These are phyloP conservation scores for Saturnispora bothae DNA, from an alignment of 805 yeast genomes.

Conservation along the genomic window DNA sequence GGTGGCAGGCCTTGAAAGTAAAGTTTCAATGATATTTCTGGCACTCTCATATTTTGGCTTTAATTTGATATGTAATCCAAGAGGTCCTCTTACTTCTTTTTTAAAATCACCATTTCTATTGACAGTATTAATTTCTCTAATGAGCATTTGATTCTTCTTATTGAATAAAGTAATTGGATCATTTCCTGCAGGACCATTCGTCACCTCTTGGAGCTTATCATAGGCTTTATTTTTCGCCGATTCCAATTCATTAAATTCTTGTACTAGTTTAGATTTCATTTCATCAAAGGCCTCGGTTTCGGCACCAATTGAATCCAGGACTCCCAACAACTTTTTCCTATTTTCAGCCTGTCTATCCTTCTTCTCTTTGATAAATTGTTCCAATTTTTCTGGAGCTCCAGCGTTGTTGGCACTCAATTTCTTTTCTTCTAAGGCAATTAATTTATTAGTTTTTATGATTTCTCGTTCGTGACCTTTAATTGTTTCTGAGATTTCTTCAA, in stretches of 20 bases:
- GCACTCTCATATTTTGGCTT: slow-evolving; percentile 45
- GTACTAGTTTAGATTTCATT: slow-evolving; percentile 7
- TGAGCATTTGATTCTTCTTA: slow-evolving; percentile 29
- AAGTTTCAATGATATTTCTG: slow-evolving; percentile 50
- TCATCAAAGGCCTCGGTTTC: slow-evolving; percentile 17
- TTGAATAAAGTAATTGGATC: slow-evolving; percentile 40
- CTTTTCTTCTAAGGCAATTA: slow-evolving; percentile 10
- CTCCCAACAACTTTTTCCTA: slow-evolving; percentile 6
- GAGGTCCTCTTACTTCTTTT: slow-evolving; percentile 64
- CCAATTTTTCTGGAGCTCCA: slow-evolving; percentile 31
- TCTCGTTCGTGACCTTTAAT: slow-evolving; percentile 9
- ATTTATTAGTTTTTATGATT: slow-evolving; percentile 4
- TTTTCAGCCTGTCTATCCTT: slow-evolving; percentile 12
- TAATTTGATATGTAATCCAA: slow-evolving; percentile 53
- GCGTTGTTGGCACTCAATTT: slow-evolving; percentile 21
- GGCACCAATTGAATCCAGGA: slow-evolving; percentile 9
- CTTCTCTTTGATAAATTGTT: slow-evolving; percentile 9
- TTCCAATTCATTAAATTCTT: background rate
- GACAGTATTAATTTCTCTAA: slow-evolving; percentile 29
- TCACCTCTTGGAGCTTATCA: slow-evolving; percentile 5
- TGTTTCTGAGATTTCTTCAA: slow-evolving; percentile 15
- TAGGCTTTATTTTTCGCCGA: slow-evolving; percentile 4
- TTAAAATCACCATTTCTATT: slow-evolving; percentile 28
- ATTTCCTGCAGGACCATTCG: slow-evolving; percentile 5
- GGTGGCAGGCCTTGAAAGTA: slow-evolving; percentile 38